A percentile compares a stretch with the other conserved stretches of the same genome.
Conservation (phyloP, 192 early-diverging fungal species). For the Physocladia obscura region DNA sequence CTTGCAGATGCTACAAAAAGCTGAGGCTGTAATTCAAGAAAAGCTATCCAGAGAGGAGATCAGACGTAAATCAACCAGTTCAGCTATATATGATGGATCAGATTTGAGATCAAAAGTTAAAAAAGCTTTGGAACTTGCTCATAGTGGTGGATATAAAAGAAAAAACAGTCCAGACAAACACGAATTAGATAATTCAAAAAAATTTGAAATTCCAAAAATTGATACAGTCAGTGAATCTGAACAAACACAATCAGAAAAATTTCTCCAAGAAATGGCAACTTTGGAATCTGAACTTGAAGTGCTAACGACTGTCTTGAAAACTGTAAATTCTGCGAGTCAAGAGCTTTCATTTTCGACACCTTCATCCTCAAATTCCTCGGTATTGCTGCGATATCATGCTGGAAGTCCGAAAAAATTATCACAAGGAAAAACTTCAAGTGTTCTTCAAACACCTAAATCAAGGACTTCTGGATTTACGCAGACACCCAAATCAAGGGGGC, state of each 20-base stretch:
- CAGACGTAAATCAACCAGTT: slow-evolving; percentile 11
- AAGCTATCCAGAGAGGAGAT: slow-evolving; percentile 7
- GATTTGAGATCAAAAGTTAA: slow-evolving; percentile 34
- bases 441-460: too few relatives aligned
- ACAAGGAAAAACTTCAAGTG: not conserved
- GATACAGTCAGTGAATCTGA: not conserved
- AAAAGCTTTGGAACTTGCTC: slow-evolving; percentile 22
- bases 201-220: not conserved
- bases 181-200: not conserved
- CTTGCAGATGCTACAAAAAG: slow-evolving; percentile 19
- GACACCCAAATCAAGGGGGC: too few relatives aligned
- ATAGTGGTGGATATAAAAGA: slow-evolving; percentile 17
- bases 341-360: slow-evolving; percentile 1
- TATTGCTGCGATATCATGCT: slow-evolving; percentile 16
- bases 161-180: not conserved
- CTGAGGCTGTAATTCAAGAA: slow-evolving; percentile 8
- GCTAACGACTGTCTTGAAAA: slow-evolving; percentile 25
- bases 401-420: slow-evolving; percentile 13
- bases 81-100: slow-evolving; percentile 47
- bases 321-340: not conserved
- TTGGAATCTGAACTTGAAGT: slow-evolving; percentile 52
- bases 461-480: too few relatives aligned
- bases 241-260: slow-evolving; percentile 27
- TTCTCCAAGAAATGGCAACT: slow-evolving; percentile 46
- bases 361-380: slow-evolving; percentile 3